phyloP scores from a whole-genome alignment of 2,329 filamentous ascomycete genomes.

The Trichothecium sympodiale region DNA sequence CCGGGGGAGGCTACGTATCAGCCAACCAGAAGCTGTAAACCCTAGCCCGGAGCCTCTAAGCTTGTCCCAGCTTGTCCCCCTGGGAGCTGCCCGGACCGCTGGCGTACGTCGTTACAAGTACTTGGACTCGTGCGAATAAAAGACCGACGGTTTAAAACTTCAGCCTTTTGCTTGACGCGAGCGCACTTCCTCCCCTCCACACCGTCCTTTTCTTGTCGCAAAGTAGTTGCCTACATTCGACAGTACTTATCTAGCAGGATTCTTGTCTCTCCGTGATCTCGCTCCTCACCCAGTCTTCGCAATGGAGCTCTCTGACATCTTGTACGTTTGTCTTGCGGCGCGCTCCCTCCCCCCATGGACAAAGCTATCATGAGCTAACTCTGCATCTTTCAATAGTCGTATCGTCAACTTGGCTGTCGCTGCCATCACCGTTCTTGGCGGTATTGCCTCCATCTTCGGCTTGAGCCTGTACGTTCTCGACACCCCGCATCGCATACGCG shows the following conservation, averaged over 20 bases:
- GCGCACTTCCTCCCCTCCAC: no score
- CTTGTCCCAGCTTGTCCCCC: no score
- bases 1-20: no score
- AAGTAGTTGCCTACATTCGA: neutral
- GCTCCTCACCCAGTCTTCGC: slow-evolving; percentile 14
- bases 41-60: no score
- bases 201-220: no score
- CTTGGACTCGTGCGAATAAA: no score
- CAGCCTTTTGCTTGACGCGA: no score
- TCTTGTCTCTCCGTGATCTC: neutral
- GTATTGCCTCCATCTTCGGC: slow-evolving; percentile 60
- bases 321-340: slow-evolving; percentile 44
- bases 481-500: no score
- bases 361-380: slow-evolving; percentile 18
- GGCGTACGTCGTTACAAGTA: no score
- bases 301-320: slow-evolving; percentile 90
- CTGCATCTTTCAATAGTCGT: slow-evolving; percentile 48
- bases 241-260: neutral
- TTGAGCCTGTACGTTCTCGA: slow-evolving; percentile 42
- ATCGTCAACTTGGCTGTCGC: slow-evolving; percentile 87
- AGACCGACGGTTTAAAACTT: no score
- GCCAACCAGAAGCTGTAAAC: no score
- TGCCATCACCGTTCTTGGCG: slow-evolving; percentile 78
- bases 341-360: neutral
- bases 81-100: no score